Evolutionary conservation across 1,284 basidiomycete genomes (phyloP), one percentile per base, ranked within the genome.

Genomic region (Athelia sp.): DNA sequence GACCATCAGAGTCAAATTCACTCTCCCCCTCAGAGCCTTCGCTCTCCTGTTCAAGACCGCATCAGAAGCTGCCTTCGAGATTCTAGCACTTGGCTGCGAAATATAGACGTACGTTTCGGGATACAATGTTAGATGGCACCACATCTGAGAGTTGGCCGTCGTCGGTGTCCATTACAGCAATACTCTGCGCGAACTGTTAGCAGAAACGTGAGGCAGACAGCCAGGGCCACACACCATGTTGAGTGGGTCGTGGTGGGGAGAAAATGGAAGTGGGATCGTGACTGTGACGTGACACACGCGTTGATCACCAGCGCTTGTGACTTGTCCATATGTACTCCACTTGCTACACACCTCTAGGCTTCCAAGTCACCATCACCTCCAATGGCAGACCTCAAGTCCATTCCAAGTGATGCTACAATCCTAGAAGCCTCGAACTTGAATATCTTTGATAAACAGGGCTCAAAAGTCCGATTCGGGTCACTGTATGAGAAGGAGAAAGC

Each of bases 91-190:
- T n/a, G n/a, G n/a, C n/a, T n/a, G n/a, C 17, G 31, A 23, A 34
- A 43, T 17, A 23, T 15, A 26, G 47, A 59, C 69, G 50, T 60
- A 84, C 88, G 75, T 89, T 85, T 56, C 87, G 79, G 54, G 87
- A 90, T 46, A 90, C 84, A 53, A 90, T 87, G 62, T 90, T 90
- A 65, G 84, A 87, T 1, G 88, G 88, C 14, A 90, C 82, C 48
- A 90, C 75, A 62, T 90, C 87, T 61, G 86, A 89, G 52, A 90
- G 74, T 44, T 88, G 81, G 62, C 90, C 88, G 50, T 90, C 87
- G 6, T 90, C 87, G 66, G 72, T 73, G 18, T 63, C 46, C 19
- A 21, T 34, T 17, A 34, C 32, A 19, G 29, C 32, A 15, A 43
- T 24, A 15, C 22, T 48, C 47, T 48, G 31, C 23, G 21, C 6